These are phyloP conservation scores for Aspergillus jensenii DNA, from an alignment of 2,329 filamentous ascomycete genomes.

Conservation along the genomic window DNA sequence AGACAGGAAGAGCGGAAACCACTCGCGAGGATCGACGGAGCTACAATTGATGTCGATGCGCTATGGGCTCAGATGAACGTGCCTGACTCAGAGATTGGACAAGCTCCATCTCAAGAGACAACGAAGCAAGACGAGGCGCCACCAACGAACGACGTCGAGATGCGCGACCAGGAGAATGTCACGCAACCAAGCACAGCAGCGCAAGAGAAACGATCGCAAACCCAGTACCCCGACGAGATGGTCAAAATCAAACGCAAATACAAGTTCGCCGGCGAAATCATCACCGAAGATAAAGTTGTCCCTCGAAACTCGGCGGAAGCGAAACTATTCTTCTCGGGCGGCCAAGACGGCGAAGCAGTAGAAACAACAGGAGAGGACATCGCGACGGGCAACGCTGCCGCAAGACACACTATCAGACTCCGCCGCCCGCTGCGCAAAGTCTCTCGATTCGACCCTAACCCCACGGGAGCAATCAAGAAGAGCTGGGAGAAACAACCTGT, in stretches of 20 bases:
- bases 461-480: conserved; percentile 43
- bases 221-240: conserved; percentile 41
- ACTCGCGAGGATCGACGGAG: conserved; percentile 48
- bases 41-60: conserved; percentile 56
- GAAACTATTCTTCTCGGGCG: conserved; percentile 49
- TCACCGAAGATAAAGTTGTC: conserved; percentile 55
- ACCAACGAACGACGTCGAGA: conserved; percentile 12
- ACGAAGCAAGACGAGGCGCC: conserved; percentile 16
- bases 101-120: conserved; percentile 14
- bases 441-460: conserved; percentile 49
- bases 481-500: conserved; percentile 43
- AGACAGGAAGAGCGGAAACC: conserved; percentile 51
- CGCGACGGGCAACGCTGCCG: conserved; percentile 13
- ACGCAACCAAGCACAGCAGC: not conserved
- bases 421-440: conserved; percentile 43
- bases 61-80: conserved; percentile 55
- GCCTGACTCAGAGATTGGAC: conserved; percentile 22
- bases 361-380: conserved; percentile 23
- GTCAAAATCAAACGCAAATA: conserved; percentile 59
- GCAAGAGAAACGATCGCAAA: conserved; percentile 9
- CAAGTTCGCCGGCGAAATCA: conserved; percentile 57
- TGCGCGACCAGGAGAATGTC: conserved; percentile 13
- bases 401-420: conserved; percentile 23
- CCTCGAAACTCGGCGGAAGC: conserved; percentile 56
- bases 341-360: conserved; percentile 37